Percentiles rank a stretch among this genome's conserved stretches.
Evolutionary conservation across 352 stramenopile species (phyloP).

Genomic region (Blastocystis sp.): DNA sequence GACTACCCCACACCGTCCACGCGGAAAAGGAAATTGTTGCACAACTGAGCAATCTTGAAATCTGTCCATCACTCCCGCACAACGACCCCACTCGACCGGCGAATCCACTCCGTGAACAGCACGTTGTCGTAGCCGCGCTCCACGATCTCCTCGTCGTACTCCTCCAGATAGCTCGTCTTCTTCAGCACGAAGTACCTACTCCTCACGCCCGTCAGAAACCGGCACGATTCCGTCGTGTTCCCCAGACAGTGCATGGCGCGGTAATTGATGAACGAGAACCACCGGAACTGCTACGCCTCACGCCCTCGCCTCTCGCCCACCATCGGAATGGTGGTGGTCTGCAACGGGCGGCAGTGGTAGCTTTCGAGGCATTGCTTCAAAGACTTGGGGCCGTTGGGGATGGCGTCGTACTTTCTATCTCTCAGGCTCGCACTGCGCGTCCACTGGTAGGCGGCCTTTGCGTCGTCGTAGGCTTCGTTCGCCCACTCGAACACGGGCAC

Average conservation of each 20-base stretch:
- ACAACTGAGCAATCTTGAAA: constrained; percentile 32
- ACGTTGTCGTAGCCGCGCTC: constrained; percentile 59
- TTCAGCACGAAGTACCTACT: constrained; percentile 41
- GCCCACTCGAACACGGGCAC: constrained; percentile 60
- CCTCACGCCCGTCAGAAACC: background rate
- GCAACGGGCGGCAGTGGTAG: constrained; percentile 39
- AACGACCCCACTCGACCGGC: constrained; percentile 6
- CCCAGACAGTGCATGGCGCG: constrained; percentile 51
- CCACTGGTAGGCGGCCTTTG: constrained; percentile 2
- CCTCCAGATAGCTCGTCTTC: background rate
- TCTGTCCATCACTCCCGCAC: constrained; percentile 18
- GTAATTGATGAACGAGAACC: constrained; percentile 64
- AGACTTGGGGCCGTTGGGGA: background rate
- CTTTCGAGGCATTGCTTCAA: background rate
- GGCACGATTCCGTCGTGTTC: constrained; percentile 1
- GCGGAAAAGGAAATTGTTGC: constrained; percentile 57
- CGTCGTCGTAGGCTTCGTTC: constrained; percentile 2
- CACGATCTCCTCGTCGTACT: constrained; percentile 43
- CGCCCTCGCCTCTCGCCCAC: background rate
- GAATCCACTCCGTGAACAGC: constrained; percentile 51
- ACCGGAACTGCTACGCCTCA: constrained; percentile 50
- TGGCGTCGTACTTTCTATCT: constrained; percentile 10
- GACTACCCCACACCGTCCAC: constrained; percentile 18
- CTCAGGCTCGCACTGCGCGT: background rate
- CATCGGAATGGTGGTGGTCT: constrained; percentile 46